Evolutionary conservation across 352 stramenopile genomes (phyloP), one percentile per base, ranked within the genome.

Genomic region (Pseudoperonospora humuli): DNA sequence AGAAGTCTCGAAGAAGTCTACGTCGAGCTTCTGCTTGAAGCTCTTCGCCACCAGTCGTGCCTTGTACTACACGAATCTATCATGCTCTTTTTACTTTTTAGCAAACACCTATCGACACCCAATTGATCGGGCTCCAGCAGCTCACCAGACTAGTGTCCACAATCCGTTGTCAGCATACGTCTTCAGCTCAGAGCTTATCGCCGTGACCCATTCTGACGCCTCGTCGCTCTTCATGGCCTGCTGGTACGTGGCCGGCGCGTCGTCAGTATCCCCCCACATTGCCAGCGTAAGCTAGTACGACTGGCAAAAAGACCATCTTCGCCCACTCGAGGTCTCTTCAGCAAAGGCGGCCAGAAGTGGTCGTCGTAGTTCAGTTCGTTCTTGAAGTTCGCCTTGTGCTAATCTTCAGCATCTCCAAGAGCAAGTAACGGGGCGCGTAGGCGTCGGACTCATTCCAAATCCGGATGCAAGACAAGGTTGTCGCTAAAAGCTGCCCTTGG

Each of bases 1-100:
- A 19, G 42, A 50, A 0, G 33, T 41, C n/a, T 50, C 32, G 7
- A 43, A 46, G 27, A 47, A 45, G 23, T 54, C 45, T 0, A 54
- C 39, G 18, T 20, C 26, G 9, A 41, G 41, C 21, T 35, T 54
- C 37, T 54, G 45, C 9, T 45, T 37, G 13, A 54, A 54, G 1
- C 28, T 15, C 14, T 40, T 34, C 4, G 29, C 45, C 0, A 47
- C 36, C 2, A 54, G 18, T 3, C 36, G 11, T 9, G 35, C 18
- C 18, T 39, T 36, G 26, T 41, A 39, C 1, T n/a, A 5, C 2
- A 53, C 10, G 1, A 54, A 23, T 1, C 14, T 5, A n/a, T 37
- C 28, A 15, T 47, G 23, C n/a, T 46, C 45, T 13, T 47, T 18
- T 6, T 21, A 20, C 28, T 53, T 52, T 26, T 39, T 38, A 1